These are phyloP conservation scores for Aspergillus quadricinctus DNA, from an alignment of 2,329 filamentous ascomycete genomes.

Conservation along the genomic window DNA sequence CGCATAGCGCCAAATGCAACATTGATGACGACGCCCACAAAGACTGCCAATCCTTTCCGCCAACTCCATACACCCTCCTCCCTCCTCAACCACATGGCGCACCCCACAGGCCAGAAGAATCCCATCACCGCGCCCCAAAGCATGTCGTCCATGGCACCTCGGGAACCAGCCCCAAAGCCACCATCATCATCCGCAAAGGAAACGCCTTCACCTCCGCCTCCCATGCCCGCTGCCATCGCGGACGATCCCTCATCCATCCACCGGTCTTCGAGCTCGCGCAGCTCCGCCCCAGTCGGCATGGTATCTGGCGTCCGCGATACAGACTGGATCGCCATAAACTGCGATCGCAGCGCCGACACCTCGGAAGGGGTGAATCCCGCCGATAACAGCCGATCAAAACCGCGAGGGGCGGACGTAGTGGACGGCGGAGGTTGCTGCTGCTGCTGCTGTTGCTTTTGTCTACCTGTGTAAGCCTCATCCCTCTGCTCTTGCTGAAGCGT, in stretches of 20 bases:
- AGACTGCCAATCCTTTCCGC: conserved; percentile 79
- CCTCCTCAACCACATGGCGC: conserved; percentile 76
- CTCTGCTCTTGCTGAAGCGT: conserved; percentile 21
- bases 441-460: conserved; percentile 11
- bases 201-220: conserved; percentile 31
- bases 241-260: conserved; percentile 71
- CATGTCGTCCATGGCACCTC: conserved; percentile 72
- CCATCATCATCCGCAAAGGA: conserved; percentile 34
- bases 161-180: conserved; percentile 37
- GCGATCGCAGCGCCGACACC: conserved; percentile 76
- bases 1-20: conserved; percentile 68
- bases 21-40: conserved; percentile 78
- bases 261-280: conserved; percentile 76
- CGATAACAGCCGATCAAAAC: conserved; percentile 80
- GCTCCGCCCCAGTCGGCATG: conserved; percentile 72
- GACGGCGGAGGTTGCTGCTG: conserved; percentile 27
- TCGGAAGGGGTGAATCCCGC: conserved; percentile 80
- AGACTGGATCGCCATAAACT: conserved; percentile 82
- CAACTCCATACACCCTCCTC: conserved; percentile 85
- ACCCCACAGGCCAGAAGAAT: conserved; percentile 91
- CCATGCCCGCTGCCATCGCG: conserved; percentile 43
- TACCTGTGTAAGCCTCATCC: conserved; percentile 2
- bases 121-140: conserved; percentile 84
- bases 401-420: conserved; percentile 60
- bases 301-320: conserved; percentile 81